These are phyloP conservation scores for Saprolegnia diclina DNA, from an alignment of 352 stramenopile species.

Conservation along the genomic window DNA sequence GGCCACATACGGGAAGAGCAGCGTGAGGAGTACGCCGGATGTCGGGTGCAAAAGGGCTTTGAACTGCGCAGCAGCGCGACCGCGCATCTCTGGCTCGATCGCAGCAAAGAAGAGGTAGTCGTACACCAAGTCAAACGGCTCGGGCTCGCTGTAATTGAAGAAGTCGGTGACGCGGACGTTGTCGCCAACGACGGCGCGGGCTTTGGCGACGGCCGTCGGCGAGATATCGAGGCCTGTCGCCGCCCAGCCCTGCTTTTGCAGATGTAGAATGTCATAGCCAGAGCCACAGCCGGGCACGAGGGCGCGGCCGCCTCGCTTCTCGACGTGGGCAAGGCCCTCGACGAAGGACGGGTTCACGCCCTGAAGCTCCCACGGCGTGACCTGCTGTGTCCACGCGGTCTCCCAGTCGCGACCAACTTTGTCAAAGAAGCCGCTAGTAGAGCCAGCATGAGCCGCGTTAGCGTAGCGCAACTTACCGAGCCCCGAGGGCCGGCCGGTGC, in stretches of 20 bases:
- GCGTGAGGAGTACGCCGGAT: conserved; percentile 1
- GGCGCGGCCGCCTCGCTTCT: neutral
- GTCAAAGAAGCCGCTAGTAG: conserved; percentile 16
- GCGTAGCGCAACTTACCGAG: neutral
- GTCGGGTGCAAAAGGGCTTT: conserved; percentile 7
- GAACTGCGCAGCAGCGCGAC: neutral
- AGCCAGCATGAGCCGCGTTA: neutral
- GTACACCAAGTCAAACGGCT: conserved; percentile 17
- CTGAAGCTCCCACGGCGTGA: conserved; percentile 21
- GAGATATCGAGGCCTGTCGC: conserved; percentile 18
- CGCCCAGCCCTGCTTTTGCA: conserved; percentile 14
- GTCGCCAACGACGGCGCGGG: neutral
- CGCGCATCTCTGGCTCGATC: conserved; percentile 16
- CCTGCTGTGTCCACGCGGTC: conserved; percentile 5
- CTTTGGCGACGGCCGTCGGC: conserved; percentile 2
- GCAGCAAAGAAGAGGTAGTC: conserved; percentile 26
- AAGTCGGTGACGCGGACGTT: conserved; percentile 1
- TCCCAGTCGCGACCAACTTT: conserved; percentile 22
- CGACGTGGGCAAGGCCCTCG: conserved; percentile 5
- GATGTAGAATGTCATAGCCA: conserved; percentile 17
- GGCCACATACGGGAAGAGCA: conserved; percentile 6
- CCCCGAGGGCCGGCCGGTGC: neutral
- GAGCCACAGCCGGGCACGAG: conserved; percentile 21
- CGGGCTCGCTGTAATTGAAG: neutral
- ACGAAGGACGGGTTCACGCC: conserved; percentile 21